A percentile compares a stretch with the other conserved stretches of the same genome.
Conservation (phyloP, 2,329 filamentous ascomycete species). For the Calonectria pseudoturangicola region DNA sequence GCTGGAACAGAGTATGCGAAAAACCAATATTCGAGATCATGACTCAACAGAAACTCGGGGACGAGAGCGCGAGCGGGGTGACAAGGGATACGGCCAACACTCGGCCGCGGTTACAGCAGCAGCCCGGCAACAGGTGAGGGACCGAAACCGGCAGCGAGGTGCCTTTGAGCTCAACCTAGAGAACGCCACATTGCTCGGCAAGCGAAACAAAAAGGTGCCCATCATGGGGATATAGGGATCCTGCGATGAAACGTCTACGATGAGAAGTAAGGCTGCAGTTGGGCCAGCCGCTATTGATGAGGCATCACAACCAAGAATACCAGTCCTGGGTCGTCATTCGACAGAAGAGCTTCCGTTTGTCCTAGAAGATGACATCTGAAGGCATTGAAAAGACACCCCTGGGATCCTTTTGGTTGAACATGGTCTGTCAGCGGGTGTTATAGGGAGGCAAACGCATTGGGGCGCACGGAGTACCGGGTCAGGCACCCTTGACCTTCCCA, state of each 20-base stretch:
- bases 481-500: conserved; percentile 41
- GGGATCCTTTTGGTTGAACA: conserved; percentile 28
- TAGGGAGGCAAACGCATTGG: conserved; percentile 46
- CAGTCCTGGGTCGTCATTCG: conserved; percentile 40
- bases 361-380: conserved; percentile 43
- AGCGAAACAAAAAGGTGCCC: conserved; percentile 75
- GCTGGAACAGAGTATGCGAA: conserved; percentile 91
- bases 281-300: conserved; percentile 43
- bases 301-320: conserved; percentile 37
- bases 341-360: conserved; percentile 45
- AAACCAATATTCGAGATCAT: conserved; percentile 81
- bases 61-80: conserved; percentile 60
- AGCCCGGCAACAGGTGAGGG: conserved; percentile 85
- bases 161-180: conserved; percentile 95
- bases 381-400: conserved; percentile 3
- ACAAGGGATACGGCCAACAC: conserved; percentile 91
- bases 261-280: conserved; percentile 26
- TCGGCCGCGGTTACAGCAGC: conserved; percentile 89
- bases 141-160: conserved; percentile 81
- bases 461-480: conserved; percentile 55
- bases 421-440: conserved; percentile 30
- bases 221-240: conserved; percentile 63
- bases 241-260: conserved; percentile 34
- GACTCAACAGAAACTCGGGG: conserved; percentile 57
- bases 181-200: conserved; percentile 90